Conservation (phyloP, 345 rosid species). For the Populus simonii region DNA sequence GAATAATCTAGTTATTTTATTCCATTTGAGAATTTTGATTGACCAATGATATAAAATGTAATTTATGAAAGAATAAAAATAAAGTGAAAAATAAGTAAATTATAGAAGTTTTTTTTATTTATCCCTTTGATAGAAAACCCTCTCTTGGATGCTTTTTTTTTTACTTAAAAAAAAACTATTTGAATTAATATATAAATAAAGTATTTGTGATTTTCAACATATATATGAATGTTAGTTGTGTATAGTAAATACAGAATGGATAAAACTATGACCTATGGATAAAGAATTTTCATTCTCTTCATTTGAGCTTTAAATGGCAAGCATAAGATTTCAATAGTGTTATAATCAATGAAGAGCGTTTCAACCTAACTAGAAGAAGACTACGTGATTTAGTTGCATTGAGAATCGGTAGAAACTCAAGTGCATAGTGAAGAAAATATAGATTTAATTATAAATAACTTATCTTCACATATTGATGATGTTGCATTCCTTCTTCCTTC, state of each 20-base stretch:
- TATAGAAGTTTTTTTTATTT: no score
- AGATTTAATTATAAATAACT: no score
- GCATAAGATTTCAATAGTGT: background rate
- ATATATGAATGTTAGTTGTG: background rate
- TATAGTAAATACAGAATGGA: background rate
- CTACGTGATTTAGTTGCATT: background rate
- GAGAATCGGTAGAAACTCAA: background rate
- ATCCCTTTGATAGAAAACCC: background rate
- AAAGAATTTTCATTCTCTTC: background rate
- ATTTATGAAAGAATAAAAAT: no score
- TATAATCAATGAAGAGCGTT: background rate
- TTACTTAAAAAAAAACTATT: no score
- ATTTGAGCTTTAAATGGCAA: conserved; percentile 10
- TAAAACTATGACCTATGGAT: background rate
- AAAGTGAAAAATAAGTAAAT: no score
- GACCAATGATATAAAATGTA: no score
- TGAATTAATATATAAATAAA: background rate
- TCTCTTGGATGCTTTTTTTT: background rate
- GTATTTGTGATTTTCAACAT: background rate
- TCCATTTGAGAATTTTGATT: no score
- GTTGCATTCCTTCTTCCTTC: no score
- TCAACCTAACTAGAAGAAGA: background rate
- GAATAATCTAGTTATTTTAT: no score
- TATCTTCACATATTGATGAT: background rate
- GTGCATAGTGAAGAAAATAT: background rate